phyloP scores from a whole-genome alignment of 345 rosid species.

The Salix dunnii region DNA sequence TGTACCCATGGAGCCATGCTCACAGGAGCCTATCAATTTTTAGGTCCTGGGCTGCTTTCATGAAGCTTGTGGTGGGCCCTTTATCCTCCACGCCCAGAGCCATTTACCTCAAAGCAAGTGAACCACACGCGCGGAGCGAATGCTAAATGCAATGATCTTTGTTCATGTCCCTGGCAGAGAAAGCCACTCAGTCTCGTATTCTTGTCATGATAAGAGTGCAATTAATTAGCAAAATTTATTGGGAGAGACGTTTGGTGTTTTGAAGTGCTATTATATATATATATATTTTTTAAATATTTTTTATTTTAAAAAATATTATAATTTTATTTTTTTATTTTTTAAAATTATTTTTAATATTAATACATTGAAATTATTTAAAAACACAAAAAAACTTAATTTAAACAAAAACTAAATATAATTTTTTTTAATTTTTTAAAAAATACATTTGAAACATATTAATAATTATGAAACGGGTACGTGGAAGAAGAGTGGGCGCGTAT shows the following conservation, averaged over 20 bases:
- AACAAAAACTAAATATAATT: no score
- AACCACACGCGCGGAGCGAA: not conserved
- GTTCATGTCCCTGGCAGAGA: not conserved
- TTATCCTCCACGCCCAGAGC: not conserved
- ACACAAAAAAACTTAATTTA: no score
- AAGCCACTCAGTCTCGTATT: not conserved
- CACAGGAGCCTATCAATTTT: slow-evolving; percentile 14
- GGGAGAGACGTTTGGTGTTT: not conserved
- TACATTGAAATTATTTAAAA: no score
- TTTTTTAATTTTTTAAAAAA: no score
- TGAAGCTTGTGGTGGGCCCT: slow-evolving; percentile 11
- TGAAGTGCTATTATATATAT: no score
- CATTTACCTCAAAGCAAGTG: not conserved
- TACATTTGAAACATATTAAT: no score
- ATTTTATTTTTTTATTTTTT: no score
- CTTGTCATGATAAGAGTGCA: slow-evolving; percentile 6
- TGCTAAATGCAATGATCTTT: not conserved
- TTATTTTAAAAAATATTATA: no score
- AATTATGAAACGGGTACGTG: no score
- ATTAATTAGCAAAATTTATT: not conserved
- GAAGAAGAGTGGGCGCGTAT: not conserved
- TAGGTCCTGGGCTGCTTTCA: slow-evolving; percentile 39
- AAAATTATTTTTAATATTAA: no score
- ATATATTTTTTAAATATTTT: no score
- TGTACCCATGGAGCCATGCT: slow-evolving; percentile 14